Evolutionary conservation across 169 alveolate species (phyloP), one percentile per base, ranked within the genome.

Genomic region (Neospora caninum): DNA sequence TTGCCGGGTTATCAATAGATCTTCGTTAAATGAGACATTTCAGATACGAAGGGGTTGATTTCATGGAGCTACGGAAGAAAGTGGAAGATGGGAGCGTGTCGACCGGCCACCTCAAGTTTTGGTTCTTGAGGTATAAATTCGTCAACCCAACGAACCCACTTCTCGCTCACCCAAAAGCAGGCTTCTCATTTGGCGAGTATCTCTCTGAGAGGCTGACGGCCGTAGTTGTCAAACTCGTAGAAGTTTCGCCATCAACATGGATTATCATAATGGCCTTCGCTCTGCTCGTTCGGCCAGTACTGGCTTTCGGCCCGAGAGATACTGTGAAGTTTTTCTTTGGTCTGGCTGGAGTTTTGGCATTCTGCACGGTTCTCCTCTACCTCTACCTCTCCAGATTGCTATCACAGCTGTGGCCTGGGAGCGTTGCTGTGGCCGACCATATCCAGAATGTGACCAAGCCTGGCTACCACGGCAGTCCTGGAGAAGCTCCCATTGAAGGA

Each of bases 151-250:
- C 80, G 31, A 87, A 88, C 38, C 93, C 95, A 0, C 88, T 93
- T 70, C 88, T 80, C 42, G 93, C 95, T 7, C 93, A 83, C 80
- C 93, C 91, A 43, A 91, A 89, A 18, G 91, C 88, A 0, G 87
- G 80, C 43, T 93, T 80, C 88, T 34, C 82, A 36, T 93, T 93
- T 73, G 91, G 95, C n/a, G 95, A 93, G 53, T 93, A 87, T 31
- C 78, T 93, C 27, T 67, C 92, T 6, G 95, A 92, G 34, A 54
- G 92, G 83, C 92, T 92, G 45, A 64, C 95, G 9, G 92, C 49
- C 41, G n/a, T 91, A 0, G 80, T 92, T 4, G 64, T 67, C 73
- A 80, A 86, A 58, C 88, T 92, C 80, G 92, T 92, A 45, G 93
- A 92, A 49, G 41, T 92, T n/a, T 91, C 95, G 31, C 49, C 83